A percentile compares a stretch with the other conserved stretches of the same genome.
Evolutionary conservation across 768 basidiomycete genomes (phyloP).

Genomic region (Amanita fuliginea): DNA sequence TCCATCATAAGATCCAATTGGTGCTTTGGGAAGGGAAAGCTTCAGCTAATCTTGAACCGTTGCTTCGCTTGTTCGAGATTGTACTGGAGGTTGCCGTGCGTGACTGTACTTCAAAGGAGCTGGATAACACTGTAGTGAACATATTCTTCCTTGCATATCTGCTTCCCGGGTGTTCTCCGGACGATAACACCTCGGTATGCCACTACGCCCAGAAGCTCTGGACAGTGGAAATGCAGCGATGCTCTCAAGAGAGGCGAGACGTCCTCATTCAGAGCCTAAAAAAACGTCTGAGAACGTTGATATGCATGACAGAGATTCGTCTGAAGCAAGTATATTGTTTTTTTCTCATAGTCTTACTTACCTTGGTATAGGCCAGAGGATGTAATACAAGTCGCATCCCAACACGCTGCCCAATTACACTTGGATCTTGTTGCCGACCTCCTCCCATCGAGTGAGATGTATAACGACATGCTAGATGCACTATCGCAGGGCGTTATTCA

Average conservation of each 20-base stretch:
- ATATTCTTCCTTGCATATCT: conserved; percentile 40
- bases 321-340: conserved; percentile 19
- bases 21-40: conserved; percentile 19
- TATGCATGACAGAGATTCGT: conserved; percentile 28
- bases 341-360: conserved; percentile 3
- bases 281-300: conserved; percentile 26
- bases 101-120: conserved; percentile 7
- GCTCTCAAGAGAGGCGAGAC: conserved; percentile 13
- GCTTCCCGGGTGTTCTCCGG: conserved; percentile 23
- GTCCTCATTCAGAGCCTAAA: conserved; percentile 26
- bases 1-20: conserved; percentile 22
- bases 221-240: conserved; percentile 18
- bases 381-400: conserved; percentile 26
- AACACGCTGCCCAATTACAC: conserved; percentile 23
- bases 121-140: conserved; percentile 24
- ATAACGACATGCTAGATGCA: conserved; percentile 34
- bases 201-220: conserved; percentile 23
- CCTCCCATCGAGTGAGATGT: conserved; percentile 34
- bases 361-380: conserved; percentile 30
- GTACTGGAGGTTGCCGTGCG: conserved; percentile 14
- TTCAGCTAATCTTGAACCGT: conserved; percentile 14
- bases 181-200: conserved; percentile 14
- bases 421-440: conserved; percentile 35
- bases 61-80: conserved; percentile 22
- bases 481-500: conserved; percentile 38